These are phyloP conservation scores for Fusarium dlaminii DNA, from an alignment of 2,329 filamentous ascomycete genomes.

Conservation along the genomic window DNA sequence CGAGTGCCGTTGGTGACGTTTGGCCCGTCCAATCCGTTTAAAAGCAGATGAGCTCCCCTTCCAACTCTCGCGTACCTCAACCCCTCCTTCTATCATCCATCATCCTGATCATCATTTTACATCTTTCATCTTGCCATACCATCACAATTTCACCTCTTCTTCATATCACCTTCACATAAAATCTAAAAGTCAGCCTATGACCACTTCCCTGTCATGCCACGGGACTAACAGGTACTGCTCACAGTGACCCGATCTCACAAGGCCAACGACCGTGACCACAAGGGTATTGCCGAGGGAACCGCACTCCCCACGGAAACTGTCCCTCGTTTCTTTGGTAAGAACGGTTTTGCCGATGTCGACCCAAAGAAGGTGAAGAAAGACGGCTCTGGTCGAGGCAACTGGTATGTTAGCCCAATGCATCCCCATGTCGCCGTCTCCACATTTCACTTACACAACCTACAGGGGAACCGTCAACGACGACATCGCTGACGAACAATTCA, in stretches of 20 bases:
- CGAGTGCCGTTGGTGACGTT: constrained; percentile 38
- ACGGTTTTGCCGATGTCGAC: constrained; percentile 80
- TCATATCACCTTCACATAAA: background rate
- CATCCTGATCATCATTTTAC: constrained; percentile 8
- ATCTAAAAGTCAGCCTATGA: constrained; percentile 32
- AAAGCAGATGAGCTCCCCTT: constrained; percentile 35
- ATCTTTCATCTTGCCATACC: constrained; percentile 10
- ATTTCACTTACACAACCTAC: constrained; percentile 28
- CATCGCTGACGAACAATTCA: constrained; percentile 84
- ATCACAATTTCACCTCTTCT: background rate
- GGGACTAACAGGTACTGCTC: constrained; percentile 19
- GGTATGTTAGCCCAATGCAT: constrained; percentile 65
- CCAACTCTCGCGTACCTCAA: background rate
- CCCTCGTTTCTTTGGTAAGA: constrained; percentile 93
- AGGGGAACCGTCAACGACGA: constrained; percentile 90
- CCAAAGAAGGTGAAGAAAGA: constrained; percentile 98
- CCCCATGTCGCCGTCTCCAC: background rate
- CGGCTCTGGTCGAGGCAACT: constrained; percentile 91
- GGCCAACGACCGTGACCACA: constrained; percentile 91
- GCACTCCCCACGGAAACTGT: constrained; percentile 75
- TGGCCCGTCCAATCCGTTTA: constrained; percentile 33
- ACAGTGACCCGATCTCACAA: constrained; percentile 98
- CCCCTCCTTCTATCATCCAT: constrained; percentile 37
- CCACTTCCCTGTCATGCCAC: background rate
- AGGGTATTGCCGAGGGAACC: constrained; percentile 78